Evolutionary conservation across 1,139 yeast species (phyloP).

Genomic region (Debaryomyces subglobosus): DNA sequence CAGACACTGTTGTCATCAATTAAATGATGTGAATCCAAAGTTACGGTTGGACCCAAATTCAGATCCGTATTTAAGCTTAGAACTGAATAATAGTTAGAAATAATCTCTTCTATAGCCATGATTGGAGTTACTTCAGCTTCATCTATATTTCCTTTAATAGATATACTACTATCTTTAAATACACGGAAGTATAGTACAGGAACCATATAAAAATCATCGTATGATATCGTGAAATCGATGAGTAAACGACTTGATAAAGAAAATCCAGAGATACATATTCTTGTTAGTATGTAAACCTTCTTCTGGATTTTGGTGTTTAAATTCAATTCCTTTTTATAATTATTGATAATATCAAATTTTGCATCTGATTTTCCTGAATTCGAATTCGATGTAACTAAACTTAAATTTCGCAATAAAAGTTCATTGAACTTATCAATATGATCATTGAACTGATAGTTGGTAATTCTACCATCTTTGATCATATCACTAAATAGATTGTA

Average conservation of each 20-base stretch:
- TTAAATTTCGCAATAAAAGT: conserved; percentile 11
- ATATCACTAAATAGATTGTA: neutral
- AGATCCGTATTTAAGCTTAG: conserved; percentile 3
- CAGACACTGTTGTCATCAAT: conserved; percentile 28
- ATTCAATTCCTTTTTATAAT: conserved; percentile 15
- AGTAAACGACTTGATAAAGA: neutral
- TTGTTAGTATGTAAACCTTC: neutral
- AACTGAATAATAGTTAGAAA: neutral
- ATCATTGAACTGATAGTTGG: conserved; percentile 20
- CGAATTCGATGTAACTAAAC: neutral
- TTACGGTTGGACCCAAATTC: neutral
- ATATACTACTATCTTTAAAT: conserved; percentile 3
- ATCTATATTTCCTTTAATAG: neutral
- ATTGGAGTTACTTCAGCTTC: conserved; percentile 1
- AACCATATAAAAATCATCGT: conserved; percentile 32
- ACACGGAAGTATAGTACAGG: conserved; percentile 36
- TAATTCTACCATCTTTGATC: conserved; percentile 13
- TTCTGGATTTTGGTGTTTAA: conserved; percentile 5
- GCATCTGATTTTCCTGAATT: neutral
- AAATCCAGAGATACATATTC: neutral
- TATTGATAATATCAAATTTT: conserved; percentile 12
- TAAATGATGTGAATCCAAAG: conserved; percentile 28
- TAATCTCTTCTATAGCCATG: conserved; percentile 1
- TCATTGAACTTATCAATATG: conserved; percentile 17
- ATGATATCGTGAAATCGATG: conserved; percentile 30